phyloP scores from a whole-genome alignment of 108 stramenopile genomes.

The Cyclotella baltica region DNA sequence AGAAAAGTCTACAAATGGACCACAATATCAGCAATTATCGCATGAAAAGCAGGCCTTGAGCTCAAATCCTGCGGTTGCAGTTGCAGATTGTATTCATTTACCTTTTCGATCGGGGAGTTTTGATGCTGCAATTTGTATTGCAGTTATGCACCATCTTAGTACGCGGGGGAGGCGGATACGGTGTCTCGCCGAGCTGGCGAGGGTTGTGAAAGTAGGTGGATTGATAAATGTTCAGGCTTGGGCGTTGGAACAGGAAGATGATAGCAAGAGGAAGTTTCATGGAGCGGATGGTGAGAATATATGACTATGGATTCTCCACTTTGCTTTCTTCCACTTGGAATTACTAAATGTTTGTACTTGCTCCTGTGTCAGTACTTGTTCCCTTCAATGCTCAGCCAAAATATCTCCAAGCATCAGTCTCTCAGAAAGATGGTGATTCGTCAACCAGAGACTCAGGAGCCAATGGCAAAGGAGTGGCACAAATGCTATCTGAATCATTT shows the following conservation, averaged over 20 bases:
- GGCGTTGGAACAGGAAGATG: conserved; percentile 94
- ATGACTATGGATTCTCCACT: no score
- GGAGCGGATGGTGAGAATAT: no score
- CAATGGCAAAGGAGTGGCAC: conserved; percentile 71
- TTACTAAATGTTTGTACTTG: no score
- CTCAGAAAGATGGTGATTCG: not conserved
- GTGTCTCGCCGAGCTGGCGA: conserved; percentile 85
- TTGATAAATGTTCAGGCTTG: conserved; percentile 94
- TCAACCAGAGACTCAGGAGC: conserved; percentile 10
- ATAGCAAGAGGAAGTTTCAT: conserved; percentile 85
- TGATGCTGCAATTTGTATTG: conserved; percentile 98
- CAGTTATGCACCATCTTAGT: conserved; percentile 98
- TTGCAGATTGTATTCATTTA: conserved; percentile 90
- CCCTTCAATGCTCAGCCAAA: conserved; percentile 96
- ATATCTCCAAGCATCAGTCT: conserved; percentile 58
- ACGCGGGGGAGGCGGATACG: conserved; percentile 84
- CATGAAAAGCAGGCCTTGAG: conserved; percentile 58
- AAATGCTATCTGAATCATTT: conserved; percentile 75
- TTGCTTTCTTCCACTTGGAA: no score
- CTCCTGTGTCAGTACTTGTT: no score
- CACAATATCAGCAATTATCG: conserved; percentile 70
- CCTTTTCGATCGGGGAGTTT: conserved; percentile 82
- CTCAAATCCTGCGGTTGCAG: conserved; percentile 80
- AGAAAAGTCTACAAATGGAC: conserved; percentile 39
- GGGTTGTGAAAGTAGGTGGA: conserved; percentile 89